phyloP scores from a whole-genome alignment of 768 basidiomycete species.

The Chiua virens region DNA sequence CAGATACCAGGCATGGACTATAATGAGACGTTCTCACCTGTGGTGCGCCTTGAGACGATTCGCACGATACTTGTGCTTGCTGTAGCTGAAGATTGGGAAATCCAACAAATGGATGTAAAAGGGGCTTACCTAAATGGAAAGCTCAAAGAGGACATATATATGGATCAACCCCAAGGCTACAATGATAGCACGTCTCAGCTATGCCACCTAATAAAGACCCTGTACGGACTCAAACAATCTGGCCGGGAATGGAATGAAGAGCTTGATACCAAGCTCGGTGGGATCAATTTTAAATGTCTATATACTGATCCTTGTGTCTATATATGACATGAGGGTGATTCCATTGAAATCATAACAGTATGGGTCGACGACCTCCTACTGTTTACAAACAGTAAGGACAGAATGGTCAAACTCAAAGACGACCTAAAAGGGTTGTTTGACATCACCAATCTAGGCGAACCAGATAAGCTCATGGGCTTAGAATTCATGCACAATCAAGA shows the following conservation, averaged over 20 bases:
- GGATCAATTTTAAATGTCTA: background rate
- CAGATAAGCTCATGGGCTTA: constrained; percentile 18
- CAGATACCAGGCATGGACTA: too few relatives aligned
- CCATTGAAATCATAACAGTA: constrained; percentile 21
- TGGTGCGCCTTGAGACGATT: too few relatives aligned
- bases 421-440: constrained; percentile 4
- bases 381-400: background rate
- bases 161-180: constrained; percentile 29
- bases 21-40: too few relatives aligned
- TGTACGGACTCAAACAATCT: constrained; percentile 35
- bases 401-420: background rate
- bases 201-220: constrained; percentile 18
- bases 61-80: too few relatives aligned
- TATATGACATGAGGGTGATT: background rate
- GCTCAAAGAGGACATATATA: constrained; percentile 34
- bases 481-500: constrained; percentile 2
- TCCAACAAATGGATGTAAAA: too few relatives aligned
- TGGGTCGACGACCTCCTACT: constrained; percentile 11
- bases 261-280: constrained; percentile 3
- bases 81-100: too few relatives aligned
- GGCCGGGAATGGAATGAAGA: constrained; percentile 31
- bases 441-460: constrained; percentile 13
- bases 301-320: constrained; percentile 1
- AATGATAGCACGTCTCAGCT: constrained; percentile 14
- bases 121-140: constrained; percentile 34